These are phyloP conservation scores for Zygosaccharomyces siamensis DNA, from an alignment of 805 yeast species.

Conservation along the genomic window DNA sequence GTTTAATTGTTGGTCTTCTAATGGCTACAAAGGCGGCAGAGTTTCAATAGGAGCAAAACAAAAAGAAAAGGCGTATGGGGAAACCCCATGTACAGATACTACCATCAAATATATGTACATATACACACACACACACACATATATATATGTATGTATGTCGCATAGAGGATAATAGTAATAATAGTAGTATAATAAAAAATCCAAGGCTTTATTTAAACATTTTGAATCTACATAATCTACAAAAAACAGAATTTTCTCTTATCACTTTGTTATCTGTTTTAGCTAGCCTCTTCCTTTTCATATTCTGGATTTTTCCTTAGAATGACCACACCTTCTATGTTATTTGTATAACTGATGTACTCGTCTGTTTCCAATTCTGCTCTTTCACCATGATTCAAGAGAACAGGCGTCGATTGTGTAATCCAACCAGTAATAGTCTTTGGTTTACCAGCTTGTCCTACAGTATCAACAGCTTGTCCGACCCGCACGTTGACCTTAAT, in stretches of 20 bases:
- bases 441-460: conserved; percentile 99
- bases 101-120: neutral
- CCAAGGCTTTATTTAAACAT: neutral
- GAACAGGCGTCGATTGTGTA: conserved; percentile 95
- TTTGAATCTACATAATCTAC: conserved; percentile 8
- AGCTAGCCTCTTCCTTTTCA: conserved; percentile 49
- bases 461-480: conserved; percentile 98
- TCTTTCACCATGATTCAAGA: conserved; percentile 88
- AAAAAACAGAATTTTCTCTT: neutral
- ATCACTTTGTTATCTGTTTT: neutral
- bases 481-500: conserved; percentile 94
- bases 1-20: conserved; percentile 91
- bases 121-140: neutral
- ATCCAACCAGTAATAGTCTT: conserved; percentile 99
- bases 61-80: neutral
- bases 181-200: neutral
- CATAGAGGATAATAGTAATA: neutral
- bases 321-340: conserved; percentile 90
- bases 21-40: conserved; percentile 96
- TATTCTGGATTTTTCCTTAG: conserved; percentile 85
- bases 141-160: neutral
- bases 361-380: conserved; percentile 92
- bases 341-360: conserved; percentile 72
- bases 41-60: conserved; percentile 49
- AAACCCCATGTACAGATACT: neutral